These are phyloP conservation scores for Paraurostyla sp. DNA, from an alignment of 73 alveolate genomes.

Conservation along the genomic window DNA sequence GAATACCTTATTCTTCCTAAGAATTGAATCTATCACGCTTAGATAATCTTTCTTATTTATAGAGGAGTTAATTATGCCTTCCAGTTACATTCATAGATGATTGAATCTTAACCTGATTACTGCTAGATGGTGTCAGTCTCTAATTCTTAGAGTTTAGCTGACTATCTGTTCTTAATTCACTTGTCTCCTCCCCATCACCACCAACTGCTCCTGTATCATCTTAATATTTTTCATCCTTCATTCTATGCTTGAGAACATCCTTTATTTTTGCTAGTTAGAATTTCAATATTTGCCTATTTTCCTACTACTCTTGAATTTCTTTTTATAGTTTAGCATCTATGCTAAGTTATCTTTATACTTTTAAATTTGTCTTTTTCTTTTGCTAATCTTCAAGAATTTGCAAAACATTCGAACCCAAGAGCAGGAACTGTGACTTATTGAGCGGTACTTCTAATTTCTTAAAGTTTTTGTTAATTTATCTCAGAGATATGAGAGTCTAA, in stretches of 20 bases:
- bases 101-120: neutral
- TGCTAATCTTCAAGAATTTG: conserved; percentile 3
- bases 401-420: conserved; percentile 5
- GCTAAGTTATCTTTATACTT: neutral
- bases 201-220: neutral
- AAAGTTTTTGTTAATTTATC: conserved; percentile 5
- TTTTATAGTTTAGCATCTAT: conserved; percentile 24
- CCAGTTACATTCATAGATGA: neutral
- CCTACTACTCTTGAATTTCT: neutral
- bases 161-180: neutral
- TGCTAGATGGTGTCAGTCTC: neutral
- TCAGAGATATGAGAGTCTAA: neutral
- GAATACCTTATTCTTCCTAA: neutral
- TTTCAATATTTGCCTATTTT: conserved; percentile 1
- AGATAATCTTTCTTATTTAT: neutral
- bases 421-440: neutral
- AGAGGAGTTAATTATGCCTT: neutral
- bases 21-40: neutral
- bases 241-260: conserved; percentile 31
- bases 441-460: conserved; percentile 26
- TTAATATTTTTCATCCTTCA: conserved; percentile 38
- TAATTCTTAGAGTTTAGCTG: neutral
- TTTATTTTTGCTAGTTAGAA: neutral
- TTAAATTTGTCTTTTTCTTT: conserved; percentile 8
- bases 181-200: neutral